A percentile compares a stretch with the other conserved stretches of the same genome.
Evolutionary conservation across 108 stramenopile genomes (phyloP).

Genomic region (Skeletonema grethae): DNA sequence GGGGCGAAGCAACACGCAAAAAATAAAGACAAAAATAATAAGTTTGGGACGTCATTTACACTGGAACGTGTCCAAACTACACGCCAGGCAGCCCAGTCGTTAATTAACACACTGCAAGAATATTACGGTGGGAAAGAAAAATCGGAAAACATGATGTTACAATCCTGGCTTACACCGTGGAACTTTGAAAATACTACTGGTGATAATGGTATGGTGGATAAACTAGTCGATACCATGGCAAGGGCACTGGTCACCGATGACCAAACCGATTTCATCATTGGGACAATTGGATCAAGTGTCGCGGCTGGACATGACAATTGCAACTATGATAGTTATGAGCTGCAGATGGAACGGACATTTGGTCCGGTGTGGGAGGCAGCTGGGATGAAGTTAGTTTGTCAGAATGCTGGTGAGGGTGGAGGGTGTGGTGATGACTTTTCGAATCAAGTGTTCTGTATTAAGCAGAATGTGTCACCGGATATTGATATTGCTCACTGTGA

Average conservation of each 20-base stretch:
- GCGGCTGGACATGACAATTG: constrained; percentile 59
- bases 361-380: constrained; percentile 50
- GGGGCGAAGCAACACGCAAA: neutral
- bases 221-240: constrained; percentile 32
- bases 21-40: neutral
- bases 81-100: constrained; percentile 17
- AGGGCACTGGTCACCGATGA: constrained; percentile 47
- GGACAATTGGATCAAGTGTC: constrained; percentile 47
- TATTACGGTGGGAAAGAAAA: constrained; percentile 35
- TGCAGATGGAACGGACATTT: constrained; percentile 42
- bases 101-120: constrained; percentile 27
- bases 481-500: constrained; percentile 49
- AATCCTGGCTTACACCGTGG: constrained; percentile 35
- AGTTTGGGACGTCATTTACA: constrained; percentile 12
- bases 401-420: constrained; percentile 53
- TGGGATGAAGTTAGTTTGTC: constrained; percentile 45
- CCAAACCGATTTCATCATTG: constrained; percentile 49
- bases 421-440: constrained; percentile 47
- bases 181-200: constrained; percentile 21
- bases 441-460: constrained; percentile 51
- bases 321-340: constrained; percentile 46
- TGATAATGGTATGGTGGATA: neutral
- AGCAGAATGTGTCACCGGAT: constrained; percentile 48
- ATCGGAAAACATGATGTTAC: constrained; percentile 35
- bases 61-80: constrained; percentile 25